Base-by-base conservation (phyloP, 2,329 filamentous ascomycete genomes). In the Cladosporium velox region DNA sequence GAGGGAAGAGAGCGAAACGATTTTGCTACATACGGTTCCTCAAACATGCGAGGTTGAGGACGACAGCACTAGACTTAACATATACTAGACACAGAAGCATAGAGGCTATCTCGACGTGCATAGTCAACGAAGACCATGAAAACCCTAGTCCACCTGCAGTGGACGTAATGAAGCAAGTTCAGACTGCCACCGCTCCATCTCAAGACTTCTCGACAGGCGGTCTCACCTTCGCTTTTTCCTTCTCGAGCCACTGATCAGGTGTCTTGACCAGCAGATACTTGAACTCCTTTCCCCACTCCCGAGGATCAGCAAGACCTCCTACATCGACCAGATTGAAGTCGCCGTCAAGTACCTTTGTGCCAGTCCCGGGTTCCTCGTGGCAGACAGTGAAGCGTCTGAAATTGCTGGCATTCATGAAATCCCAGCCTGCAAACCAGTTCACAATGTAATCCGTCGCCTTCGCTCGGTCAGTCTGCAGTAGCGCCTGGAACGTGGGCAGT, bases 351-450 rank as follows among this genome's bases (percentile, higher is more conserved):
- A 26, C 47, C 3, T 18, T 10, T 7, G 35, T 18, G 12, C 44
- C 59, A 14, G 59, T 52, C 18, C 47, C 47, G 2, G 59, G 59
- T 21, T 44, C 38, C 18, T 35, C 59, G 61, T 77, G 67, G 44
- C 72, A 70, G 11, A 78, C 69, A 11, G 70, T 57, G 59, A 77
- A 76, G 34, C 71, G 72, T 18, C 75, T 63, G 61, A 70, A 76
- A 4, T 67, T 68, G 32, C 55, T 65, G 2, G 69, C 69, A 12
- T 76, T 67, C 26, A 66, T 28, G 4, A 71, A 51, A 28, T 66
- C 65, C 70, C 71, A 74, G 26, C 73, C 74, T 2, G 75, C 75
- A 51, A 77, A 78, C 74, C 74, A 76, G 2, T 76, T 67, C 15
- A 77, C 73, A 61, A 76, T 66, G 5, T 67, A 67, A 34, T 75